Conservation (phyloP, 306 rosid species). For the Prunus mongolica region DNA sequence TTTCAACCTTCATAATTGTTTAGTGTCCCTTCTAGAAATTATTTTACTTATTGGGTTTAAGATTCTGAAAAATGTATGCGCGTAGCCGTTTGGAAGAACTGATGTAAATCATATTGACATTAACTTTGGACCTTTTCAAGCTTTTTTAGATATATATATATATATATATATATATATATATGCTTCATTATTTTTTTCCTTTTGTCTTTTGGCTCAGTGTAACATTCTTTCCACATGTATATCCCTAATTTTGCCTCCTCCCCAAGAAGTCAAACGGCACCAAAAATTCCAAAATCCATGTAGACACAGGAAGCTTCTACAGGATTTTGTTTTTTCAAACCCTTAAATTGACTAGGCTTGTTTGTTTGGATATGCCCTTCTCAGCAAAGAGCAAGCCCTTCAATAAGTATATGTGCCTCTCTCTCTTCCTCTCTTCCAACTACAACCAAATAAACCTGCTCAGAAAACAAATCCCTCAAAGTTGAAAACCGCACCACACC, state of each 20-base stretch:
- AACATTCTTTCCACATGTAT: neutral
- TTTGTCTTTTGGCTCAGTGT: neutral
- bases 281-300: neutral
- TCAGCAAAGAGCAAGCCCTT: neutral
- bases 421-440: neutral
- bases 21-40: neutral
- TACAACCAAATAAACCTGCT: neutral
- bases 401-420: neutral
- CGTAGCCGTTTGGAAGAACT: neutral
- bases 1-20: neutral
- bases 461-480: neutral
- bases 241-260: neutral
- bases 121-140: neutral
- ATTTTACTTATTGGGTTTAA: neutral
- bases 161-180: neutral
- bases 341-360: conserved; percentile 34
- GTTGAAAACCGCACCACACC: neutral
- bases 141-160: neutral
- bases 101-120: neutral
- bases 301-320: conserved; percentile 39
- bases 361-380: conserved; percentile 33
- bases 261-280: conserved; percentile 28
- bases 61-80: neutral
- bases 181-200: neutral
- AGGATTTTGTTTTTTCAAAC: conserved; percentile 21